Evolutionary conservation across 805 yeast genomes (phyloP).

Genomic region (Ogataea methylovora): DNA sequence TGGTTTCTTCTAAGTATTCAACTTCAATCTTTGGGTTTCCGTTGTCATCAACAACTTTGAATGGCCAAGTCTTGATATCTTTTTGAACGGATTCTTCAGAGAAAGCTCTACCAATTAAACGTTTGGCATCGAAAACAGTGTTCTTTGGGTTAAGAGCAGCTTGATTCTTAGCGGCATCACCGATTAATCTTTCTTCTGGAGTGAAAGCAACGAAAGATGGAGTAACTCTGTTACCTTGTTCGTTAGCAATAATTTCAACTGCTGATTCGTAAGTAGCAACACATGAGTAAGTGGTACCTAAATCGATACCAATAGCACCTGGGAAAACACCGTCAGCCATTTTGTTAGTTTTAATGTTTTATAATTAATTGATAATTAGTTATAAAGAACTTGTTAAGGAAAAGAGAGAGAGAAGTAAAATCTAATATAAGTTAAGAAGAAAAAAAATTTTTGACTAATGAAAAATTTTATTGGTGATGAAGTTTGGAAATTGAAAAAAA

Average conservation of each 20-base stretch:
- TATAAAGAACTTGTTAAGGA: slow-evolving; percentile 1
- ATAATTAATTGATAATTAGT: slow-evolving; percentile 1
- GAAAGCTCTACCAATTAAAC: slow-evolving; percentile 76
- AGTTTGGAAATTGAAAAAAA: no score
- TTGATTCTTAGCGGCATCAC: slow-evolving; percentile 81
- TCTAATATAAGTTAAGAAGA: no score
- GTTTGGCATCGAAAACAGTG: slow-evolving; percentile 79
- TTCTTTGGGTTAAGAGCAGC: slow-evolving; percentile 73
- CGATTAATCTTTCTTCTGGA: slow-evolving; percentile 69
- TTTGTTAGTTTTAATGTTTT: slow-evolving; percentile 23
- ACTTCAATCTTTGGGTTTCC: slow-evolving; percentile 67
- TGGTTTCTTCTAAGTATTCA: slow-evolving; percentile 61
- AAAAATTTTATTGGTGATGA: no score
- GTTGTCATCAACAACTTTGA: slow-evolving; percentile 57
- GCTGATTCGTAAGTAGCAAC: slow-evolving; percentile 73
- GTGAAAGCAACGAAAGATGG: slow-evolving; percentile 80
- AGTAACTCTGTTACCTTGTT: slow-evolving; percentile 81
- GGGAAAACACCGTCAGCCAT: slow-evolving; percentile 99
- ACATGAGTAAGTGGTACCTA: slow-evolving; percentile 80
- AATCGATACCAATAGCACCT: slow-evolving; percentile 98
- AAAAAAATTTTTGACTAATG: no score
- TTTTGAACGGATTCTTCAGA: slow-evolving; percentile 71
- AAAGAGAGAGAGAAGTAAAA: no score
- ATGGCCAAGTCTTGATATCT: slow-evolving; percentile 89
- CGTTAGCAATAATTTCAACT: slow-evolving; percentile 76